Evolutionary conservation across 257 asterid species (phyloP).

Genomic region (Echites panduratus): DNA sequence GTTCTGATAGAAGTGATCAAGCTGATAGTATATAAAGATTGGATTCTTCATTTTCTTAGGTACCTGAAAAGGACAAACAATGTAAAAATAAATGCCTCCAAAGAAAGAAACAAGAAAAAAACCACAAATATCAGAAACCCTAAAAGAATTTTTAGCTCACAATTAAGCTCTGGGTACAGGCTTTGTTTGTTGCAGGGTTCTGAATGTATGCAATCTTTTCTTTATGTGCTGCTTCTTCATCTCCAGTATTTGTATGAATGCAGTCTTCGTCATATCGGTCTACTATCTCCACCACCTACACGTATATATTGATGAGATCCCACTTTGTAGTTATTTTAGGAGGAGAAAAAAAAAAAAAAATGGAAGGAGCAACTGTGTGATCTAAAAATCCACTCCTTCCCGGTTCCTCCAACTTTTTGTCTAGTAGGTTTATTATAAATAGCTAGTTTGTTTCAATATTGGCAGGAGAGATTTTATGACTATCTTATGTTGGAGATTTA

Average conservation of each 20-base stretch:
- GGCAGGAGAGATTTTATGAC: too few species aligned
- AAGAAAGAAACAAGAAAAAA: too few species aligned
- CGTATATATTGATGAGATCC: too few species aligned
- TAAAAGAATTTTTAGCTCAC: slow-evolving; percentile 40
- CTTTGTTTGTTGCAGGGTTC: slow-evolving; percentile 35
- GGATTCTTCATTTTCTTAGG: slow-evolving; percentile 79
- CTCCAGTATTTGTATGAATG: slow-evolving; percentile 25
- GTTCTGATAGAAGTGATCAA: slow-evolving; percentile 74
- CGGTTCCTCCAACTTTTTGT: too few species aligned
- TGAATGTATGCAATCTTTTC: slow-evolving; percentile 47
- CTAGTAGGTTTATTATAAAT: too few species aligned
- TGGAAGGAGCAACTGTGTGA: too few species aligned
- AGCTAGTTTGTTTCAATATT: too few species aligned
- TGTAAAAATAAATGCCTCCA: not conserved
- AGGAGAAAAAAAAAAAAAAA: too few species aligned
- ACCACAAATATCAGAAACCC: slow-evolving; percentile 6
- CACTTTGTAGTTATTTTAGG: too few species aligned
- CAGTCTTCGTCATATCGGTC: slow-evolving; percentile 67
- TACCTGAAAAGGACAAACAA: slow-evolving; percentile 46
- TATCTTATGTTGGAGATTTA: too few species aligned
- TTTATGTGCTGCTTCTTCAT: slow-evolving; percentile 23
- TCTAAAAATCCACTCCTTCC: too few species aligned
- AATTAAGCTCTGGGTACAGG: slow-evolving; percentile 41
- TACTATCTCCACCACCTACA: slow-evolving; percentile 80
- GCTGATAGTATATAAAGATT: slow-evolving; percentile 71